Conservation (phyloP, 2,329 filamentous ascomycete genomes). For the Zymoseptoria pseudotritici region DNA sequence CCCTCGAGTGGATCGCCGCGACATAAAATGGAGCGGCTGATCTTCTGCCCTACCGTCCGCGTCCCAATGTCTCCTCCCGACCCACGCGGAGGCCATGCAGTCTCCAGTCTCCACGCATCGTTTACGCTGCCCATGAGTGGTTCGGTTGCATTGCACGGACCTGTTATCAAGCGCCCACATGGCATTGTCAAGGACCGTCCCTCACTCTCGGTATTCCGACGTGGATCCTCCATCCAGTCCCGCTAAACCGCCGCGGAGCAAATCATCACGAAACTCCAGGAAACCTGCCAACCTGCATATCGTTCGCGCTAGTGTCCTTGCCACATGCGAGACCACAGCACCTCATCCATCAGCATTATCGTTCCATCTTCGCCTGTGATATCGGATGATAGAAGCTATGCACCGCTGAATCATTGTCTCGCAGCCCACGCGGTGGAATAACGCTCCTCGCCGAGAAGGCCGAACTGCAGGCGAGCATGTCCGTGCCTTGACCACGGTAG, state of each 20-base stretch:
- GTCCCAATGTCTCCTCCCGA: background rate
- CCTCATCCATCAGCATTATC: background rate
- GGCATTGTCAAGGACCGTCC: background rate
- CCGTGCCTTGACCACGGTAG: background rate
- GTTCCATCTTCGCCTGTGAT: background rate
- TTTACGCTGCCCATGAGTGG: background rate
- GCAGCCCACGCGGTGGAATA: background rate
- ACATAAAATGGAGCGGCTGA: background rate
- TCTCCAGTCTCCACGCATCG: background rate
- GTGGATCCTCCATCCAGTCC: background rate
- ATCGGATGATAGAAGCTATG: background rate
- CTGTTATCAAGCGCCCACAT: background rate
- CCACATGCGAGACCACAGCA: background rate
- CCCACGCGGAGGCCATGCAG: background rate
- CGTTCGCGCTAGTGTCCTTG: background rate
- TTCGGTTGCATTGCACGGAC: background rate
- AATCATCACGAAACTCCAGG: background rate
- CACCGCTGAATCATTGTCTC: background rate
- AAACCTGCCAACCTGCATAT: background rate
- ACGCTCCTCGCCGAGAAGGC: background rate
- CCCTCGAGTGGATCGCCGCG: background rate
- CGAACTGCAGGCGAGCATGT: background rate
- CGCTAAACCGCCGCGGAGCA: background rate
- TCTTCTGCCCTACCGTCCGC: background rate
- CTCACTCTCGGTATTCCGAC: background rate